These are phyloP conservation scores for Platismatia glauca DNA, from an alignment of 495 filamentous ascomycete species.

Conservation along the genomic window DNA sequence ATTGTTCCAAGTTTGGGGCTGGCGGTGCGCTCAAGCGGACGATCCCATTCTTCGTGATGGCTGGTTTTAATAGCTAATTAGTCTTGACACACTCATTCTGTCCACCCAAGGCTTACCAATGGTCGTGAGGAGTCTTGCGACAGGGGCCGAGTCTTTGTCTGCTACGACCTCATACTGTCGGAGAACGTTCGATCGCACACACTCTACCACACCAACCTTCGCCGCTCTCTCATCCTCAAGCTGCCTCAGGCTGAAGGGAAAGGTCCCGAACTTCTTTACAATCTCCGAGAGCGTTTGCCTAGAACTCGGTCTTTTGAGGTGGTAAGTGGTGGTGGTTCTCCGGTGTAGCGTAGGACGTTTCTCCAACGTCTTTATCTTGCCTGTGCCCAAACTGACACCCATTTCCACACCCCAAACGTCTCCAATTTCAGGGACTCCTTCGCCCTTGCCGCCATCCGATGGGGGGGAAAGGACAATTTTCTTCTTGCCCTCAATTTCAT, in stretches of 20 bases:
- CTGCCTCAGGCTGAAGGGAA: slow-evolving; percentile 96
- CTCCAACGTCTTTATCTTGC: slow-evolving; percentile 85
- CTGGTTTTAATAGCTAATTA: slow-evolving; percentile 37
- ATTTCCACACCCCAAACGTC: slow-evolving; percentile 98
- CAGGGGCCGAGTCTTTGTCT: slow-evolving; percentile 75
- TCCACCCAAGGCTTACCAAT: slow-evolving; percentile 55
- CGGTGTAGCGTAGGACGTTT: slow-evolving; percentile 87
- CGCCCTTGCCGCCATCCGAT: slow-evolving; percentile 74
- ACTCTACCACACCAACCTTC: slow-evolving; percentile 93
- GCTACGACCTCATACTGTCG: slow-evolving; percentile 92
- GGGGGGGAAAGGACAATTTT: slow-evolving; percentile 90
- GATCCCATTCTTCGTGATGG: slow-evolving; percentile 95
- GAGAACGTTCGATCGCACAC: slow-evolving; percentile 80
- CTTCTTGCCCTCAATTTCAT: slow-evolving; percentile 97
- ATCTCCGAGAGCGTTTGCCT: slow-evolving; percentile 85
- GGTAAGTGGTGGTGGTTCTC: slow-evolving; percentile 81
- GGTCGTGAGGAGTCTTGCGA: slow-evolving; percentile 80
- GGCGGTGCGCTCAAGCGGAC: slow-evolving; percentile 71
- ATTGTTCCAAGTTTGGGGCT: slow-evolving; percentile 60
- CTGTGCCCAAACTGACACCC: slow-evolving; percentile 79
- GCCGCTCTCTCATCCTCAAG: slow-evolving; percentile 93
- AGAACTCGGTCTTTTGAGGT: slow-evolving; percentile 84
- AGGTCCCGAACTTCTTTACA: slow-evolving; percentile 90
- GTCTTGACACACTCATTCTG: slow-evolving; percentile 16
- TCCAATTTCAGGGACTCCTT: slow-evolving; percentile 80